Percentiles rank a stretch among this genome's conserved stretches.
Evolutionary conservation across 495 filamentous ascomycete species (phyloP).

Genomic region (Penicilliopsis zonata): DNA sequence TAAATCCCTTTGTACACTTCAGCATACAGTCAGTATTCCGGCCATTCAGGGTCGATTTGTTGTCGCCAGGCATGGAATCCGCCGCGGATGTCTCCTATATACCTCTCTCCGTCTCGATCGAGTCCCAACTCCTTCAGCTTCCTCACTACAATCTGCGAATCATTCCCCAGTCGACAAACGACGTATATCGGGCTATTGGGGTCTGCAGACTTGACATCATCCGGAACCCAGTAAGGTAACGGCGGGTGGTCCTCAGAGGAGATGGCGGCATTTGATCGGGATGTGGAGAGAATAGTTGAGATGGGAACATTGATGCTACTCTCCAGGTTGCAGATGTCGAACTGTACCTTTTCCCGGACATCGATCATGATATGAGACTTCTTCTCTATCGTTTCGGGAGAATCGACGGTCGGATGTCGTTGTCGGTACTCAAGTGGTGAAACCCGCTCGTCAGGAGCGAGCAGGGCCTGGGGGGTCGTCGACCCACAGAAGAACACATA

Average conservation of each 20-base stretch:
- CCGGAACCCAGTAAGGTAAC: constrained; percentile 33
- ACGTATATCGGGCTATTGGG: constrained; percentile 48
- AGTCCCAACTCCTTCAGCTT: constrained; percentile 56
- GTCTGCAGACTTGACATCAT: constrained; percentile 7
- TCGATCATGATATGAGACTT: constrained; percentile 54
- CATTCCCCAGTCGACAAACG: constrained; percentile 78
- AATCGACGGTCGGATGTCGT: constrained; percentile 6
- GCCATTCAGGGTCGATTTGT: constrained; percentile 61
- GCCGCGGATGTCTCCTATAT: constrained; percentile 67
- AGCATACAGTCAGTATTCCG: constrained; percentile 36
- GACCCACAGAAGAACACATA: constrained; percentile 72
- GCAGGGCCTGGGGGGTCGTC: constrained; percentile 29
- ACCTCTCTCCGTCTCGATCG: constrained; percentile 40
- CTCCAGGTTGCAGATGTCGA: constrained; percentile 61
- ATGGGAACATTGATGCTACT: constrained; percentile 73
- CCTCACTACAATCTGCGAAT: constrained; percentile 70
- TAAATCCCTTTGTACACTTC: background rate
- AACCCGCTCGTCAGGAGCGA: constrained; percentile 50
- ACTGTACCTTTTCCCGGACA: constrained; percentile 74
- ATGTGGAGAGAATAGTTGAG: constrained; percentile 37
- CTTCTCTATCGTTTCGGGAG: constrained; percentile 1
- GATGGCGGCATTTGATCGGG: background rate
- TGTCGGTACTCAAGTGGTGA: constrained; percentile 40
- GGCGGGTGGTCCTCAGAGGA: constrained; percentile 5
- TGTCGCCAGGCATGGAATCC: constrained; percentile 78